phyloP scores from a whole-genome alignment of 2,329 filamentous ascomycete species.

The Aaosphaeria pasadenensis region DNA sequence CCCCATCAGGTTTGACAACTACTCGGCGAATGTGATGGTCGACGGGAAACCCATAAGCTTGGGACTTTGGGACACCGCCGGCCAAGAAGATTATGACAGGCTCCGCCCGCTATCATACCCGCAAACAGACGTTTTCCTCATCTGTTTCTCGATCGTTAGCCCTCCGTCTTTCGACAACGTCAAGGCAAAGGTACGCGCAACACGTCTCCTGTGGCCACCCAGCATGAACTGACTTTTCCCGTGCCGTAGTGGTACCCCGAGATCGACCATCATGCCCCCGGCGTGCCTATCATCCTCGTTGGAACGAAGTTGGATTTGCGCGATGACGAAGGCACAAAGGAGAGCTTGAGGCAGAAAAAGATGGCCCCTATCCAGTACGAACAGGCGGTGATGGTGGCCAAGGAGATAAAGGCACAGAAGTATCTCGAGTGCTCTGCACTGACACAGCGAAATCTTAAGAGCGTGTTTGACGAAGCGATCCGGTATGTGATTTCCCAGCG shows the following conservation, averaged over 20 bases:
- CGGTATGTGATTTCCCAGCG: conserved; percentile 59
- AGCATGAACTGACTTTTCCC: not conserved
- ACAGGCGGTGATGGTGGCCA: conserved; percentile 81
- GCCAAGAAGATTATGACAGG: conserved; percentile 97
- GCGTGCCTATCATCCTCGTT: conserved; percentile 93
- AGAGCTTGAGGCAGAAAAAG: conserved; percentile 82
- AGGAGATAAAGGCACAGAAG: conserved; percentile 94
- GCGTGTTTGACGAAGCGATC: conserved; percentile 97
- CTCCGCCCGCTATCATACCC: conserved; percentile 94
- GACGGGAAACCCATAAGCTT: conserved; percentile 97
- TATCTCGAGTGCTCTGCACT: conserved; percentile 97
- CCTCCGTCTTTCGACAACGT: conserved; percentile 98
- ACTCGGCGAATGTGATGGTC: conserved; percentile 98
- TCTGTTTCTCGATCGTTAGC: conserved; percentile 98
- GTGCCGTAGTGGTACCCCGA: conserved; percentile 83
- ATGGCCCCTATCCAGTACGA: conserved; percentile 98
- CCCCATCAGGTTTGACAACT: conserved; percentile 83
- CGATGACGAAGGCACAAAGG: conserved; percentile 79
- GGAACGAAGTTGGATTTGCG: conserved; percentile 95
- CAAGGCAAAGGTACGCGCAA: conserved; percentile 77
- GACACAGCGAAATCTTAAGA: conserved; percentile 96
- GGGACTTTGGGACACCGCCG: conserved; percentile 96
- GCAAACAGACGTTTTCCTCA: conserved; percentile 96
- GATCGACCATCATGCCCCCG: conserved; percentile 93
- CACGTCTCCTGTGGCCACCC: not conserved